Conservation (phyloP, 768 basidiomycete genomes). For the Termitomyces sp. region DNA sequence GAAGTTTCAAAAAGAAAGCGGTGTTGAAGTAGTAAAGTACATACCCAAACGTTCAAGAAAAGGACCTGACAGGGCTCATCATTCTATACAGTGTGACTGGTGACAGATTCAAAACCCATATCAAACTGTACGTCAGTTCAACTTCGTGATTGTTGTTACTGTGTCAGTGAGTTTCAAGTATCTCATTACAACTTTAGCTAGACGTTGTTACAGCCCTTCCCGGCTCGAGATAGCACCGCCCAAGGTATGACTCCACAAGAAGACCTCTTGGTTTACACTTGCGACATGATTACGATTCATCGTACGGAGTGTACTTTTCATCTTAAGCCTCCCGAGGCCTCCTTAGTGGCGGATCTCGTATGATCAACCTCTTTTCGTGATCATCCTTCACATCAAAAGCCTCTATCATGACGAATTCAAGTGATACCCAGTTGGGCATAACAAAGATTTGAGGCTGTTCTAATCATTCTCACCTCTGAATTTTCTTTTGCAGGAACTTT, state of each 20-base stretch:
- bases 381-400: not conserved
- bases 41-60: no score
- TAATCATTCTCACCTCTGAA: not conserved
- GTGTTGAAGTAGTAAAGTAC: no score
- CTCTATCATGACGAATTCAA: not conserved
- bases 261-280: not conserved
- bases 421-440: not conserved
- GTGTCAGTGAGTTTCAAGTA: no score
- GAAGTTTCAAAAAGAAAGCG: no score
- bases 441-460: not conserved
- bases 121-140: no score
- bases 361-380: not conserved
- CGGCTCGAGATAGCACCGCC: no score
- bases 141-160: no score
- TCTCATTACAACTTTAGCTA: no score
- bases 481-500: not conserved
- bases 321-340: not conserved
- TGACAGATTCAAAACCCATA: no score
- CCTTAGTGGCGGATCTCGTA: not conserved
- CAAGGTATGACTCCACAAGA: not conserved
- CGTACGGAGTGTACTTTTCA: no score
- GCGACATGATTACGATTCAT: not conserved
- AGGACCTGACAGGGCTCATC: not conserved
- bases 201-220: no score
- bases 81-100: no score